Evolutionary conservation across 768 basidiomycete genomes (phyloP).

Genomic region (Boletus patriciae): DNA sequence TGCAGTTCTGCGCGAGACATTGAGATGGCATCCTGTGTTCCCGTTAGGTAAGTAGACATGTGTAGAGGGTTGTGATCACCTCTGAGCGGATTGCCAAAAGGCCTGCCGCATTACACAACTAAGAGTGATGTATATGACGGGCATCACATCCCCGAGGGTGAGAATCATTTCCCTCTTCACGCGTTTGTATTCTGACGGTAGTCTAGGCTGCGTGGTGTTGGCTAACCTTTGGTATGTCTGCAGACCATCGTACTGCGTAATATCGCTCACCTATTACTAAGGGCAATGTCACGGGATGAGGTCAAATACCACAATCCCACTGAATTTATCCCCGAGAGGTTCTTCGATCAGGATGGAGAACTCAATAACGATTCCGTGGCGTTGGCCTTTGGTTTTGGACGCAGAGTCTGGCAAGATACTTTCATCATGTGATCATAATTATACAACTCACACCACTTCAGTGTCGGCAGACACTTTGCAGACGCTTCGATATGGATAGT

Average conservation of each 20-base stretch:
- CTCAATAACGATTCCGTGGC: slow-evolving; percentile 26
- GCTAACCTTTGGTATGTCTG: slow-evolving; percentile 30
- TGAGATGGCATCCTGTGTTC: slow-evolving; percentile 36
- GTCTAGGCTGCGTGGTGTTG: slow-evolving; percentile 30
- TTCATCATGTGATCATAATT: background rate
- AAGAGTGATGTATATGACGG: slow-evolving; percentile 29
- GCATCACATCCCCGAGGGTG: slow-evolving; percentile 29
- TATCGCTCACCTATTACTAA: slow-evolving; percentile 12
- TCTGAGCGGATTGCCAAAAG: slow-evolving; percentile 12
- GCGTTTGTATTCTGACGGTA: slow-evolving; percentile 12
- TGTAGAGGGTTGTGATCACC: background rate
- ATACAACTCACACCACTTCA: slow-evolving; percentile 9
- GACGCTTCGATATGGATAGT: slow-evolving; percentile 35
- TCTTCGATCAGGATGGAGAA: slow-evolving; percentile 23
- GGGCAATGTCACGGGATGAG: slow-evolving; percentile 34
- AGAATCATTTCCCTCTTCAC: background rate
- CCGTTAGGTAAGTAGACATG: slow-evolving; percentile 24
- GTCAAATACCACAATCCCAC: slow-evolving; percentile 25
- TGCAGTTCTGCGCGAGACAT: slow-evolving; percentile 37
- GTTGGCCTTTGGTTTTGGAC: slow-evolving; percentile 32
- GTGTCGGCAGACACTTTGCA: slow-evolving; percentile 33
- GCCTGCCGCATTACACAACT: slow-evolving; percentile 30
- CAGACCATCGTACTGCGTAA: background rate
- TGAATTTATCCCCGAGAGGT: slow-evolving; percentile 33
- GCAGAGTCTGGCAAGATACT: slow-evolving; percentile 26